Evolutionary conservation across 495 filamentous ascomycete species (phyloP), one percentile per base, ranked within the genome.

Genomic region (Aspergillus kassunensis): DNA sequence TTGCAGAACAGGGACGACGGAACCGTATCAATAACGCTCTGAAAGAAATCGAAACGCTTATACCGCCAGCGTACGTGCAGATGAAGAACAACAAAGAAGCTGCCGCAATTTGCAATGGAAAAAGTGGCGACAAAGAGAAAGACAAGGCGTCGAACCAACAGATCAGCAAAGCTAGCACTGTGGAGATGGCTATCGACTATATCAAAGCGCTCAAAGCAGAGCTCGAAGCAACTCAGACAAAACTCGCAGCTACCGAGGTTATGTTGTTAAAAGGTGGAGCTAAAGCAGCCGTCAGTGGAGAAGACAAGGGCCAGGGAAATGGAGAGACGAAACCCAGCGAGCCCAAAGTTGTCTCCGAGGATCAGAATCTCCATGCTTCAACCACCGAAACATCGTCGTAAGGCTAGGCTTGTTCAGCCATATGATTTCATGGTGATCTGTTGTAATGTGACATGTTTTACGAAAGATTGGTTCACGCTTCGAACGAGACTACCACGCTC

Each of bases 21-120:
- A 97, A 97, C 63, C 82, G 93, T 41, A 97, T 98, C 68, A 98
- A 98, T 67, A 89, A 82, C 35, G 92, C 92, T 3, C 74, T 98
- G 3, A 88, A 91, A 56, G 91, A 97, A 64, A 96, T 98, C 51
- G 90, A 92, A 37, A 78, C 81, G 0, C 72, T 98, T 18, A 77
- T 97, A 15, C 92, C 91, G 1, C 65, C 73, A 8, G 74, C 64
- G 3, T 76, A 73, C 29, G 58, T 73, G 12, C 67, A 71, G 4
- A 51, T 62, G 16, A 64, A 66, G 30, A 62, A 58, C 16, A 61
- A 57, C 37, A 72, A 70, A 43, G 70, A 74, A 43, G 58, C 59
- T 5, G 60, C 24, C 24, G 4, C 68, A 0, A 35, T 62, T 15
- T 57, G 66, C 27, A 58, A 63, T 27, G 59, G 66, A 39, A 67